A percentile compares a stretch with the other conserved stretches of the same genome.
These are phyloP conservation scores for Macrolepiota albuminosa DNA, from an alignment of 768 basidiomycete genomes.

Conservation along the genomic window DNA sequence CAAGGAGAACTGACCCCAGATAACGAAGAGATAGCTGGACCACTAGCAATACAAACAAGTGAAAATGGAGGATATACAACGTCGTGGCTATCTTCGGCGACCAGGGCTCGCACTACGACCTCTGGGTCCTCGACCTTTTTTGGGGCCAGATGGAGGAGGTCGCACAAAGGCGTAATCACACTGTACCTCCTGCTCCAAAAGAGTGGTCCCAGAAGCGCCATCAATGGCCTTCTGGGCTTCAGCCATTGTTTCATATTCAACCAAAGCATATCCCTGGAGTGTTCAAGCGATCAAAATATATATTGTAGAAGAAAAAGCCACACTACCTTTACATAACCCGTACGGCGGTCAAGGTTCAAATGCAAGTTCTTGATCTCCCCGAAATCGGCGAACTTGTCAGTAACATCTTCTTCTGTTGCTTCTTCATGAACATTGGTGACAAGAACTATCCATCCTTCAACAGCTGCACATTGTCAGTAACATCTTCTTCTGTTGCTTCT, in stretches of 20 bases:
- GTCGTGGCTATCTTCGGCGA: constrained; percentile 39
- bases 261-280: constrained; percentile 90
- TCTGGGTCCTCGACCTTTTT: constrained; percentile 64
- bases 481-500: constrained; percentile 96
- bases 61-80: not conserved
- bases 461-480: constrained; percentile 87
- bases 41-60: not conserved
- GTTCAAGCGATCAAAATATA: not conserved
- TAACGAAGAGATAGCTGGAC: not conserved
- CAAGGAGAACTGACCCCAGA: not conserved
- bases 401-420: constrained; percentile 94
- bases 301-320: constrained; percentile 3
- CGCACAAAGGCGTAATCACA: constrained; percentile 94
- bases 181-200: constrained; percentile 83
- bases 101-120: constrained; percentile 82
- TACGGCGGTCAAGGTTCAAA: constrained; percentile 92
- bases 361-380: constrained; percentile 98
- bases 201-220: constrained; percentile 73
- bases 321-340: constrained; percentile 95
- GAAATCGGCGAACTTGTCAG: constrained; percentile 93
- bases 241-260: constrained; percentile 94
- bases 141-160: constrained; percentile 80
- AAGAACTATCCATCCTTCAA: constrained; percentile 98
- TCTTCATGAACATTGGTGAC: constrained; percentile 98
- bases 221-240: constrained; percentile 95